Evolutionary conservation across 495 filamentous ascomycete species (phyloP).

Genomic region (Platismatia glauca): DNA sequence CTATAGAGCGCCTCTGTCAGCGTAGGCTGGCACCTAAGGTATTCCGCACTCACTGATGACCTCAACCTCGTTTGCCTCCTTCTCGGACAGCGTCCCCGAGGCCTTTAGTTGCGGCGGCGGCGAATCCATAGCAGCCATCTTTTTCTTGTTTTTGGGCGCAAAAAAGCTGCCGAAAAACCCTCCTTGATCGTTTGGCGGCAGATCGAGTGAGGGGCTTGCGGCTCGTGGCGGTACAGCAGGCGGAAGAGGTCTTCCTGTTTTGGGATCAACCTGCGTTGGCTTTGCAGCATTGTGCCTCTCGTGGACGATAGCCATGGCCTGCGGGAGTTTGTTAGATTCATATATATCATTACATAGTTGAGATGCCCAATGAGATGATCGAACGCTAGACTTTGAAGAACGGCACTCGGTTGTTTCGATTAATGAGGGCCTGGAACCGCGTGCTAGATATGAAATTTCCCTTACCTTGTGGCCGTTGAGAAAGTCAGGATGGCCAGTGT

Average conservation of each 20-base stretch:
- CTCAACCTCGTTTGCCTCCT: conserved; percentile 90
- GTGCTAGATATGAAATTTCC: conserved; percentile 9
- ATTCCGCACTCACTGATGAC: conserved; percentile 76
- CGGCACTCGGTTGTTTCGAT: too few species aligned
- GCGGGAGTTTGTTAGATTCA: conserved; percentile 3
- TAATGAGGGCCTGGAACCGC: not conserved
- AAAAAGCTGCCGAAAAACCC: conserved; percentile 98
- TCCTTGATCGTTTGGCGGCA: conserved; percentile 47
- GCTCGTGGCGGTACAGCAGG: conserved; percentile 54
- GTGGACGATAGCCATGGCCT: conserved; percentile 96
- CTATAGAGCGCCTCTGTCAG: conserved; percentile 39
- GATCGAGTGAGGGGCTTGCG: conserved; percentile 54
- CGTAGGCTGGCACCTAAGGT: conserved; percentile 13
- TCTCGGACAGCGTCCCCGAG: conserved; percentile 81
- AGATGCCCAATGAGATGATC: not conserved
- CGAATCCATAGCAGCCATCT: conserved; percentile 97
- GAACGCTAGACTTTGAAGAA: not conserved
- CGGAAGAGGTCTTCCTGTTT: conserved; percentile 92
- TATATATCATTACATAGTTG: not conserved
- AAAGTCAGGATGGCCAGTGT: conserved; percentile 98
- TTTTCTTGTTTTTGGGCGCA: conserved; percentile 98
- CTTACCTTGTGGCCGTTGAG: conserved; percentile 82
- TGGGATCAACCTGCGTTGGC: conserved; percentile 95
- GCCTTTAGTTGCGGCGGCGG: conserved; percentile 91
- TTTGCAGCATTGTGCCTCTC: conserved; percentile 59